Evolutionary conservation across 805 yeast genomes (phyloP).

Genomic region (Sugiyamaella smithiae): DNA sequence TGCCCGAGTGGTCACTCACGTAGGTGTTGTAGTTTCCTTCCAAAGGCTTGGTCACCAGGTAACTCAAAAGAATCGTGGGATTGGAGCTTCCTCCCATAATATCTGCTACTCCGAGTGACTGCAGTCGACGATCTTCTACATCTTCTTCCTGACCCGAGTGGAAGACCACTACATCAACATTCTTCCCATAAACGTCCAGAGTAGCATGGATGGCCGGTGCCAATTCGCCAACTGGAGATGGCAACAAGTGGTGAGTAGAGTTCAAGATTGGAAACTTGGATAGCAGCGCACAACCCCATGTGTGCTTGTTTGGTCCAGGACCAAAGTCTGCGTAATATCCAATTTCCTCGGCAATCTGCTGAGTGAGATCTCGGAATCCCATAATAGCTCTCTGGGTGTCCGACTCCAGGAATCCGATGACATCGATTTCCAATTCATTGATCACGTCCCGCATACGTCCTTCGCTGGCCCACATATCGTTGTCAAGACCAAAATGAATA

Average conservation of each 20-base stretch:
- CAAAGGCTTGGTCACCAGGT: conserved; percentile 82
- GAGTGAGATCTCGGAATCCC: conserved; percentile 94
- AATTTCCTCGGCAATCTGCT: conserved; percentile 83
- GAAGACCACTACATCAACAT: conserved; percentile 91
- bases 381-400: conserved; percentile 92
- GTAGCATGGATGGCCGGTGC: conserved; percentile 99
- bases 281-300: conserved; percentile 94
- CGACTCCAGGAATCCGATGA: conserved; percentile 84
- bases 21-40: conserved; percentile 90
- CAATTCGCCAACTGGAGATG: conserved; percentile 96
- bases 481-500: conserved; percentile 93
- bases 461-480: conserved; percentile 97
- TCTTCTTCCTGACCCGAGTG: conserved; percentile 99
- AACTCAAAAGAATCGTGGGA: conserved; percentile 85
- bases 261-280: conserved; percentile 92
- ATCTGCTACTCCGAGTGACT: conserved; percentile 68
- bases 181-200: conserved; percentile 80
- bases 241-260: conserved; percentile 87
- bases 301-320: conserved; percentile 96
- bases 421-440: conserved; percentile 82
- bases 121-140: conserved; percentile 86
- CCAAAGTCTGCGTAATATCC: conserved; percentile 96
- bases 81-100: conserved; percentile 76
- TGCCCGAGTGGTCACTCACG: conserved; percentile 77
- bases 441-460: conserved; percentile 82